phyloP scores from a whole-genome alignment of 2,329 filamentous ascomycete genomes.

The Paracoccidioides brasiliensis region DNA sequence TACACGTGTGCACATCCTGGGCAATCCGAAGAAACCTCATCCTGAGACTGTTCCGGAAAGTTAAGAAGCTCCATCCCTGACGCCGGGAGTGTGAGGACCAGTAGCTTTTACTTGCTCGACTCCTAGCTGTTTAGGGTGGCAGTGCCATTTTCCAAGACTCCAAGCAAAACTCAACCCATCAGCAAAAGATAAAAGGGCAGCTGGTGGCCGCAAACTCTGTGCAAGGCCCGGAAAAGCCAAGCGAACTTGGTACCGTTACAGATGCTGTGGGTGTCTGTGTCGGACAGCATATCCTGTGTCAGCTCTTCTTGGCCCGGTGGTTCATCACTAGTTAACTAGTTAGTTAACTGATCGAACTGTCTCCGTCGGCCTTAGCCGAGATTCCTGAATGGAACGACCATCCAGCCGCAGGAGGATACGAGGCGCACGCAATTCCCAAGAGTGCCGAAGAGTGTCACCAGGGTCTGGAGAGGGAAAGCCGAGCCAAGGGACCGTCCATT shows the following conservation, averaged over 20 bases:
- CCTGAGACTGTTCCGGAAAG: background rate
- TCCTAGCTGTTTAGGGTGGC: background rate
- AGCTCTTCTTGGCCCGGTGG: background rate
- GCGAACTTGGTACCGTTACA: background rate
- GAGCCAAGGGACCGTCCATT: background rate
- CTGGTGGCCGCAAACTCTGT: background rate
- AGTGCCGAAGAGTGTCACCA: slow-evolving; percentile 4
- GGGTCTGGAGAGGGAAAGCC: background rate
- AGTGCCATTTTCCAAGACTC: background rate
- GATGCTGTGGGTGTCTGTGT: background rate
- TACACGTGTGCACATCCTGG: background rate
- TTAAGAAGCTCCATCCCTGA: background rate
- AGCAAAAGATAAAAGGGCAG: background rate
- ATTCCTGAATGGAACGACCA: slow-evolving; percentile 11
- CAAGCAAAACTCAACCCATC: background rate
- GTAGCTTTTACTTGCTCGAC: background rate
- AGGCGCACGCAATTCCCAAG: background rate
- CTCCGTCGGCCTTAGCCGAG: background rate
- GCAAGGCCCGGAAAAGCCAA: background rate
- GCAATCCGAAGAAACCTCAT: background rate
- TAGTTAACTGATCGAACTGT: too few relatives aligned
- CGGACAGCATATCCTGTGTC: background rate
- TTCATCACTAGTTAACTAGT: background rate
- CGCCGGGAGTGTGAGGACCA: background rate
- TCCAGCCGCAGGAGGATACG: slow-evolving; percentile 11